phyloP scores from a whole-genome alignment of 345 rosid genomes.

The Cardamine occulta region DNA sequence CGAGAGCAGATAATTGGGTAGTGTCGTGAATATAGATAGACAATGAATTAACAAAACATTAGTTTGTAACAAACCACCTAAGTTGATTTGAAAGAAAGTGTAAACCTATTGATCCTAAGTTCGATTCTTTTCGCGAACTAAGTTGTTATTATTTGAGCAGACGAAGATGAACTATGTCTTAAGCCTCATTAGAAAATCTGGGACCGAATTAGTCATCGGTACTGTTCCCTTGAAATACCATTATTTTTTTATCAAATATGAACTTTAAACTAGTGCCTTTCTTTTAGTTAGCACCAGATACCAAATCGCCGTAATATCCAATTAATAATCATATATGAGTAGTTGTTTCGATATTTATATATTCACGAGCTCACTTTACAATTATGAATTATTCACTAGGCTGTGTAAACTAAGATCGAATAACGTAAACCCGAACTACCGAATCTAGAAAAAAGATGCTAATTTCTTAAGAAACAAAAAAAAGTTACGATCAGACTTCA shows the following conservation, averaged over 20 bases:
- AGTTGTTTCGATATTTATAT: neutral
- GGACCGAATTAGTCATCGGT: too few species aligned
- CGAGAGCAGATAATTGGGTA: constrained; percentile 4
- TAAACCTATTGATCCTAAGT: too few species aligned
- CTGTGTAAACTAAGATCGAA: neutral
- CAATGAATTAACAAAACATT: neutral
- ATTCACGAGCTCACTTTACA: constrained; percentile 1
- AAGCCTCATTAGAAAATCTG: too few species aligned
- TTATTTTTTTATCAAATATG: neutral
- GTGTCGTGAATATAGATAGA: neutral
- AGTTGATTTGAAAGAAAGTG: too few species aligned
- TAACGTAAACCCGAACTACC: constrained; percentile 12
- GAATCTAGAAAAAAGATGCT: neutral
- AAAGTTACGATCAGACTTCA: neutral
- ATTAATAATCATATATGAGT: neutral
- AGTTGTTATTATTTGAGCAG: too few species aligned
- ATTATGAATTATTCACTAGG: neutral
- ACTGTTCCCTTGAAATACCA: neutral
- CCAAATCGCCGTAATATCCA: constrained; percentile 15
- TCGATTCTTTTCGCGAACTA: too few species aligned
- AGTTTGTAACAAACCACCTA: neutral
- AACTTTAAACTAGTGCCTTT: neutral
- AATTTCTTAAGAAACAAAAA: neutral
- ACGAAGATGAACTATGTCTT: too few species aligned
- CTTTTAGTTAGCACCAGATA: constrained; percentile 18